These are phyloP conservation scores for Primulina tabacum DNA, from an alignment of 257 asterid genomes.

Conservation along the genomic window DNA sequence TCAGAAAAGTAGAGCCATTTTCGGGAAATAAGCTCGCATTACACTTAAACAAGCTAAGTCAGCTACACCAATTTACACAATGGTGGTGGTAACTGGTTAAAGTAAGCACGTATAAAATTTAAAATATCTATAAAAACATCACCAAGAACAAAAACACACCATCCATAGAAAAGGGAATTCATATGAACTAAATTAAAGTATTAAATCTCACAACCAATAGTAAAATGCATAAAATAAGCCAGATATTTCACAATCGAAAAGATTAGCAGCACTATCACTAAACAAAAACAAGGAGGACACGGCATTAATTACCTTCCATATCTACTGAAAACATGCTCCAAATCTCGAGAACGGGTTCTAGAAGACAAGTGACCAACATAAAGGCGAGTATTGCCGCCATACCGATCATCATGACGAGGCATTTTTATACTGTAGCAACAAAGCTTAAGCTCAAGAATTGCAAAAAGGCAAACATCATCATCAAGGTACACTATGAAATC, in stretches of 20 bases:
- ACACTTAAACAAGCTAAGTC: neutral
- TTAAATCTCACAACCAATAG: neutral
- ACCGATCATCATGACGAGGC: slow-evolving; percentile 71
- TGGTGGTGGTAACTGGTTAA: neutral
- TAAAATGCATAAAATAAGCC: neutral
- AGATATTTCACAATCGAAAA: neutral
- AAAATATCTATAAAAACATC: neutral
- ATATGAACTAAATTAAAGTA: neutral
- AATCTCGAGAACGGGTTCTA: slow-evolving; percentile 68
- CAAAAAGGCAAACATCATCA: neutral
- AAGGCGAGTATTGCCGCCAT: slow-evolving; percentile 61
- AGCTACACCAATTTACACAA: slow-evolving; percentile 6
- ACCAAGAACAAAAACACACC: neutral
- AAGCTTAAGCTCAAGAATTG: neutral
- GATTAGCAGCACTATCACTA: neutral
- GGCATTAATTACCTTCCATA: slow-evolving; percentile 56
- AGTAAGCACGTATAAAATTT: neutral
- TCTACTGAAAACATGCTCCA: slow-evolving; percentile 63
- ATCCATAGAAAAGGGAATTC: neutral
- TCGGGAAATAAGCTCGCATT: neutral
- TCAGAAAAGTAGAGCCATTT: neutral
- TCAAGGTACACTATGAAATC: neutral
- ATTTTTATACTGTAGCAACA: slow-evolving; percentile 32
- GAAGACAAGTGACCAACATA: slow-evolving; percentile 80
- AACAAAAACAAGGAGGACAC: neutral